Evolutionary conservation across 2,329 filamentous ascomycete genomes (phyloP).

Genomic region (Botrytis elliptica): DNA sequence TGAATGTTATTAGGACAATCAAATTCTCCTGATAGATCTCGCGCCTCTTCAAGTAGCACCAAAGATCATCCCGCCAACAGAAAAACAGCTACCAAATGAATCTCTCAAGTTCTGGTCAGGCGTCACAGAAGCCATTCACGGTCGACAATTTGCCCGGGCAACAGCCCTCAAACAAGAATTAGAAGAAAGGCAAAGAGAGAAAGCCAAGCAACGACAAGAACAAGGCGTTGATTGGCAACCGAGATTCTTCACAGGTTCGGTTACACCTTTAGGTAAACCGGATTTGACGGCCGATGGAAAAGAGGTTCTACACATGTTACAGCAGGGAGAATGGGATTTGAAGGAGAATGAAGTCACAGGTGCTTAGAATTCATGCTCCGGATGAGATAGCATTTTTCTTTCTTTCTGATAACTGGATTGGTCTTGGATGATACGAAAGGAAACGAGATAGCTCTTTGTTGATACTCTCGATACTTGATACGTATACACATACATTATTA

Average conservation of each 20-base stretch:
- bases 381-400: not conserved
- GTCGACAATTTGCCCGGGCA: slow-evolving; percentile 80
- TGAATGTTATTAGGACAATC: slow-evolving; percentile 48
- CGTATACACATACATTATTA: slow-evolving; percentile 11
- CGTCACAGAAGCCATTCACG: slow-evolving; percentile 81
- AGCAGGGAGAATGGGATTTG: slow-evolving; percentile 44
- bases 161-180: slow-evolving; percentile 87
- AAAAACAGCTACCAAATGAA: slow-evolving; percentile 83
- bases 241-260: slow-evolving; percentile 74
- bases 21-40: slow-evolving; percentile 81
- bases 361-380: slow-evolving; percentile 6
- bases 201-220: slow-evolving; percentile 75
- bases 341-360: slow-evolving; percentile 30
- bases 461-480: slow-evolving; percentile 9
- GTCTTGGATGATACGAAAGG: not conserved
- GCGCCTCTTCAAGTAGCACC: slow-evolving; percentile 74
- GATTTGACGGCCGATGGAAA: slow-evolving; percentile 63
- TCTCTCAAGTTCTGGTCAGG: slow-evolving; percentile 82
- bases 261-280: slow-evolving; percentile 60
- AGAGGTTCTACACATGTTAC: slow-evolving; percentile 54
- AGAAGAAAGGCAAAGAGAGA: slow-evolving; percentile 84
- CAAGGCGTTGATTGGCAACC: slow-evolving; percentile 73
- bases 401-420: not conserved
- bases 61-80: slow-evolving; percentile 75
- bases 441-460: not conserved